A percentile compares a stretch with the other conserved stretches of the same genome.
Evolutionary conservation across 2,329 filamentous ascomycete genomes (phyloP).

Genomic region (Talaromyces islandicus): DNA sequence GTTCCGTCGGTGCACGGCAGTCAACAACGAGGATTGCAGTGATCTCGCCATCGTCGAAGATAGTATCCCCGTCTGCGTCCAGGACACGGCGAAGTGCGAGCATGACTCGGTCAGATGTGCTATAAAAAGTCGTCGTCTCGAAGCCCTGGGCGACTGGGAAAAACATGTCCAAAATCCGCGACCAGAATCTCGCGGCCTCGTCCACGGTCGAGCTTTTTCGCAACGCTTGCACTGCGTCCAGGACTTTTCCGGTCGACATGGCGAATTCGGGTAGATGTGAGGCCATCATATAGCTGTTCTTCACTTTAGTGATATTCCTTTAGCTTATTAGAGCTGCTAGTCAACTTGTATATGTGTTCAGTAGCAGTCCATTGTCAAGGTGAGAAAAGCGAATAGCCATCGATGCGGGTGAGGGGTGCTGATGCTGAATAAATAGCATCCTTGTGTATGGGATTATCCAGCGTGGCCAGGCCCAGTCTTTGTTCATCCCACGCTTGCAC

Average conservation of each 20-base stretch:
- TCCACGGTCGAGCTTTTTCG: slow-evolving; percentile 2
- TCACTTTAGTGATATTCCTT: not conserved
- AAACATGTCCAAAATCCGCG: slow-evolving; percentile 1
- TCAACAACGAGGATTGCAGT: slow-evolving; percentile 1
- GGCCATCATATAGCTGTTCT: not conserved
- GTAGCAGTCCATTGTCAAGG: not conserved
- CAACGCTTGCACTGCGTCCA: slow-evolving; percentile 3
- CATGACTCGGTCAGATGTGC: not conserved
- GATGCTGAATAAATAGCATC: not conserved
- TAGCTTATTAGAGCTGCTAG: not conserved
- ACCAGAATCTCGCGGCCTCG: slow-evolving; percentile 4
- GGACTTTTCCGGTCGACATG: slow-evolving; percentile 3
- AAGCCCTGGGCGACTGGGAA: slow-evolving; percentile 7
- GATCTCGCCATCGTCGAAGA: not conserved
- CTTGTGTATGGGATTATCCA: not conserved
- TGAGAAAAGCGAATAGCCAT: not conserved
- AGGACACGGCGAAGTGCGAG: not conserved
- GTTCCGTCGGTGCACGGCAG: not conserved
- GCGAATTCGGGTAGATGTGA: slow-evolving; percentile 1
- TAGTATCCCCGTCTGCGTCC: slow-evolving; percentile 2
- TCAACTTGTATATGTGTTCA: not conserved
- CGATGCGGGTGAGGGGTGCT: not conserved
- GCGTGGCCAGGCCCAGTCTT: not conserved
- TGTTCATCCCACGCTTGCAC: not conserved
- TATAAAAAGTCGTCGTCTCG: not conserved